phyloP scores from a whole-genome alignment of 192 early-diverging fungal species.

The Jimgerdemannia lactiflua region DNA sequence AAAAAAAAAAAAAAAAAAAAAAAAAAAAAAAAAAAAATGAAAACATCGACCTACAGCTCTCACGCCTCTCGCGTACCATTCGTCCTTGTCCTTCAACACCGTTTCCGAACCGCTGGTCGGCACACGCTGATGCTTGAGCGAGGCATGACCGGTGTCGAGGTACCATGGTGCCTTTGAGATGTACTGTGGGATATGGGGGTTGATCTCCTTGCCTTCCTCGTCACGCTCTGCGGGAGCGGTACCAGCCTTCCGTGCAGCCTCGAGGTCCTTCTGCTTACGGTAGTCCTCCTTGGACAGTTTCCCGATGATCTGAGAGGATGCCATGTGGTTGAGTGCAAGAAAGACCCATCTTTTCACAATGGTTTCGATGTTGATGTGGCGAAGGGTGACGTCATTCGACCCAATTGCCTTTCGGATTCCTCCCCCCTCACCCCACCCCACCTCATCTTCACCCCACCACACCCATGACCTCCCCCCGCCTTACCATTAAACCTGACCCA shows the following conservation, averaged over 20 bases:
- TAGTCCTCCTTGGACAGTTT: conserved; percentile 96
- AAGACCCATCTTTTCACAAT: too few relatives aligned
- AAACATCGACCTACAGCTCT: conserved; percentile 43
- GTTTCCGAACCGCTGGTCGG: conserved; percentile 28
- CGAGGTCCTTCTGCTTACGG: conserved; percentile 89
- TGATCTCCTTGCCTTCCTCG: conserved; percentile 91
- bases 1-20: too few relatives aligned
- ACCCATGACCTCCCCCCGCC: too few relatives aligned
- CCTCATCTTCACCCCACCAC: too few relatives aligned
- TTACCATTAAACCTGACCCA: too few relatives aligned
- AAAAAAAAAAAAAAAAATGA: not conserved
- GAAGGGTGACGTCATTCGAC: too few relatives aligned
- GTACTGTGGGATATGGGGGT: conserved; percentile 98
- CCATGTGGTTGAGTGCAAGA: not conserved
- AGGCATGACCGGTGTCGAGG: conserved; percentile 73
- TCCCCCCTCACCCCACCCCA: too few relatives aligned
- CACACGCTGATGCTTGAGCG: conserved; percentile 86
- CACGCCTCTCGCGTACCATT: conserved; percentile 81
- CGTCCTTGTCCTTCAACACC: conserved; percentile 21
- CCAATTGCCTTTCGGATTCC: too few relatives aligned
- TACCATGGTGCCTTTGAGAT: conserved; percentile 97
- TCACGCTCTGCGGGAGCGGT: conserved; percentile 84
- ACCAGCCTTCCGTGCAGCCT: conserved; percentile 94
- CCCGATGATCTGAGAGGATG: conserved; percentile 7
- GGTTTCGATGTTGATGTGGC: too few relatives aligned